A percentile compares a stretch with the other conserved stretches of the same genome.
Evolutionary conservation across 169 alveolate species (phyloP).

Genomic region (Plasmodium cynomolgi): DNA sequence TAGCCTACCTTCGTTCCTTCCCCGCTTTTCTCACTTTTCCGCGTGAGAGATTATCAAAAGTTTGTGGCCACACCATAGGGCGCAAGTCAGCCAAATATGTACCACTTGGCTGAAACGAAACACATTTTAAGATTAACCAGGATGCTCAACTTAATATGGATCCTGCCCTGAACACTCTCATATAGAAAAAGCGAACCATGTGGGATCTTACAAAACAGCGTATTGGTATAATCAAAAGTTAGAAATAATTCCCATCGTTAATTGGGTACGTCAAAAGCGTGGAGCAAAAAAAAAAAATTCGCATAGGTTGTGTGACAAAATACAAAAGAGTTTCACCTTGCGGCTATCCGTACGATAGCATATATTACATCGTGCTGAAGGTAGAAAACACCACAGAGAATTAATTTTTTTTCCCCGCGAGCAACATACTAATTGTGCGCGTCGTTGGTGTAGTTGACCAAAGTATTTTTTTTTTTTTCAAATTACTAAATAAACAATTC

Average conservation of each 20-base stretch:
- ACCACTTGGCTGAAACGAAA: not conserved
- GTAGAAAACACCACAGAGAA: not conserved
- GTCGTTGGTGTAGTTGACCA: not conserved
- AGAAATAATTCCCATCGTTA: not conserved
- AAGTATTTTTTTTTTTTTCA: not conserved
- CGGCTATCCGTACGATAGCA: not conserved
- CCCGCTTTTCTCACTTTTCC: not conserved
- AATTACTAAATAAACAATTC: too few relatives aligned
- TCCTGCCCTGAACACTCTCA: not conserved
- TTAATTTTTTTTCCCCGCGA: not conserved
- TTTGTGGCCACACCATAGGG: not conserved
- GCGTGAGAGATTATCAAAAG: not conserved
- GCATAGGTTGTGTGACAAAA: not conserved
- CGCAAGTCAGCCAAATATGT: not conserved
- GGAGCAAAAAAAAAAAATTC: not conserved
- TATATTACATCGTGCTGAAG: not conserved
- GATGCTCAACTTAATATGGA: not conserved
- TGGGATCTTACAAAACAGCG: not conserved
- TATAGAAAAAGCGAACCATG: not conserved
- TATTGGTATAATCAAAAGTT: not conserved
- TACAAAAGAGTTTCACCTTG: not conserved
- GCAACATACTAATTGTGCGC: not conserved
- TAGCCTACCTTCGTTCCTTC: not conserved
- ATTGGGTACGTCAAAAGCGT: not conserved
- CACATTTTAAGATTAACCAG: not conserved